Evolutionary conservation across 495 filamentous ascomycete species (phyloP).

Genomic region (Podospora tetraspora): DNA sequence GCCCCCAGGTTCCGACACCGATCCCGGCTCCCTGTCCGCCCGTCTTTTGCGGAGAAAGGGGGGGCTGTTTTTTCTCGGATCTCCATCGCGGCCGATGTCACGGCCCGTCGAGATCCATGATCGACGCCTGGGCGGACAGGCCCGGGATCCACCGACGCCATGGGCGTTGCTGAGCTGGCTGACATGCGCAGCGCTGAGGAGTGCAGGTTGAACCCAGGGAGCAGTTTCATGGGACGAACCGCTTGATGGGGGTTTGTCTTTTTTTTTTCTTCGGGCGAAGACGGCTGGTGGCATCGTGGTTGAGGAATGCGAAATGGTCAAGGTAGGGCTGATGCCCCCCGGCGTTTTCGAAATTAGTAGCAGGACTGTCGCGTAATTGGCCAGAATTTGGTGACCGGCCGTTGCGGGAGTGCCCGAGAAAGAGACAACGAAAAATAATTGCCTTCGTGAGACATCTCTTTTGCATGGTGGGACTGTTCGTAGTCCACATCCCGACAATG

Average conservation of each 20-base stretch:
- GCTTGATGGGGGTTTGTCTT: background rate
- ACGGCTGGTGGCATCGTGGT: background rate
- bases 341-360: background rate
- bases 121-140: constrained; percentile 1
- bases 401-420: background rate
- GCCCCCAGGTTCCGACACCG: background rate
- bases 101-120: constrained; percentile 6
- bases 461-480: too few species aligned
- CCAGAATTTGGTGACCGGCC: background rate
- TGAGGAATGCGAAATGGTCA: background rate
- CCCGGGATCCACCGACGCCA: background rate
- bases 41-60: constrained; percentile 14
- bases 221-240: background rate
- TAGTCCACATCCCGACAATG: too few species aligned
- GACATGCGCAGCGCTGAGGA: background rate
- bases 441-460: background rate
- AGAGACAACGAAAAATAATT: background rate
- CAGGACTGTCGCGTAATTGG: background rate
- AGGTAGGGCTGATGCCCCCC: background rate
- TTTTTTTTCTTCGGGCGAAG: background rate
- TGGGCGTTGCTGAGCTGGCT: background rate
- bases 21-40: constrained; percentile 1
- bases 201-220: background rate
- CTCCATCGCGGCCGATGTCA: background rate
- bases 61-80: background rate